Evolutionary conservation across 2,329 filamentous ascomycete genomes (phyloP).

Genomic region (Diplodia scrobiculata): DNA sequence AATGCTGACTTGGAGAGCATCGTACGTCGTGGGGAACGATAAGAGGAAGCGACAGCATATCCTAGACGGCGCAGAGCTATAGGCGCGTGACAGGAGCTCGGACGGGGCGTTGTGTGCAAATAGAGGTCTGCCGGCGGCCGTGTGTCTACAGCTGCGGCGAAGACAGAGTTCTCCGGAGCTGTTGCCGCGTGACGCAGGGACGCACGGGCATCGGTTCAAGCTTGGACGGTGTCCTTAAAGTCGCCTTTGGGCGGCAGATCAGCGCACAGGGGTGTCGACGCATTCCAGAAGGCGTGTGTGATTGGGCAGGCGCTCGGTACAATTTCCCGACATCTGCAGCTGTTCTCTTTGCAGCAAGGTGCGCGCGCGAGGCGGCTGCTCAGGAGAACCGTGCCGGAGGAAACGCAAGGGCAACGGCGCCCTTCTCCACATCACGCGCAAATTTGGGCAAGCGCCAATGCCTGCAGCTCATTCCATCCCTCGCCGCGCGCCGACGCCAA

Average conservation of each 20-base stretch:
- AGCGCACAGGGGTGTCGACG: not conserved
- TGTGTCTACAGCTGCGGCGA: conserved; percentile 14
- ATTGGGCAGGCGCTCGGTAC: conserved; percentile 9
- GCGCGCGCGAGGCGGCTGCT: not conserved
- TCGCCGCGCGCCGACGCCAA: not conserved
- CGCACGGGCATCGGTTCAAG: conserved; percentile 10
- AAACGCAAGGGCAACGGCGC: conserved; percentile 14
- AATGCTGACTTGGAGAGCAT: conserved; percentile 4
- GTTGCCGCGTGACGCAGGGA: conserved; percentile 15
- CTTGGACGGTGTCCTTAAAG: conserved; percentile 4
- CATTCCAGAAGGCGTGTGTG: conserved; percentile 15
- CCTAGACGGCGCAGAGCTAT: not conserved
- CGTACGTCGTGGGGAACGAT: conserved; percentile 37
- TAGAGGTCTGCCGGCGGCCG: not conserved
- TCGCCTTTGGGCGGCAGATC: conserved; percentile 8
- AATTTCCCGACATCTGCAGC: conserved; percentile 7
- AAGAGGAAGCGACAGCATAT: conserved; percentile 38
- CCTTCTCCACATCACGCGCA: conserved; percentile 18
- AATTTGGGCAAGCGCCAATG: conserved; percentile 17
- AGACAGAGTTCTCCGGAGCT: not conserved
- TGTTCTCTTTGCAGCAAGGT: not conserved
- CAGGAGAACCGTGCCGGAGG: conserved; percentile 2
- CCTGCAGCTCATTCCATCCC: conserved; percentile 13
- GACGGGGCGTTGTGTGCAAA: not conserved
- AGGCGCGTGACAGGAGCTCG: conserved; percentile 18